Percentiles rank a stretch among this genome's conserved stretches.
Conservation (phyloP, 768 basidiomycete species). For the Sutorius australiensis region DNA sequence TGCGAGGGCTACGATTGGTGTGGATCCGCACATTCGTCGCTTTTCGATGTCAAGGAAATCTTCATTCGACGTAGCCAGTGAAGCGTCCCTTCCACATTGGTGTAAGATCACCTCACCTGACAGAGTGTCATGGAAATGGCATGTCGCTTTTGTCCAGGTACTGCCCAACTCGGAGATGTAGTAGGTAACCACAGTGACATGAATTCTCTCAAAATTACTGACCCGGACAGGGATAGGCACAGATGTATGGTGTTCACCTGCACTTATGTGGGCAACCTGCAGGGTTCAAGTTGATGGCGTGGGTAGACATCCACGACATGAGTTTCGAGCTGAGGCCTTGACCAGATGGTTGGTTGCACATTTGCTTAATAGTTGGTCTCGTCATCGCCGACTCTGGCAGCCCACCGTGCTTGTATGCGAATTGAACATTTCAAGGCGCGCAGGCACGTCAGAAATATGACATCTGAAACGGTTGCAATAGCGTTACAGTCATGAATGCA, state of each 20-base stretch:
- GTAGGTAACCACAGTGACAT: not conserved
- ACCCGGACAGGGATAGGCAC: not conserved
- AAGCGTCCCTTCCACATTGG: not conserved
- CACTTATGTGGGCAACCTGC: not conserved
- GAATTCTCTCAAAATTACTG: not conserved
- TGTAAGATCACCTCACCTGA: conserved; percentile 1
- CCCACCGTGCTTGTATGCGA: not conserved
- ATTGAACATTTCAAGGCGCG: not conserved
- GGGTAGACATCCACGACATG: conserved; percentile 5
- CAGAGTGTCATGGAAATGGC: not conserved
- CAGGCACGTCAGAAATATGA: no score
- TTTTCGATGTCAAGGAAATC: conserved; percentile 4
- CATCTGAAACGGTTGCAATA: not conserved
- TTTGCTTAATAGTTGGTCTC: not conserved
- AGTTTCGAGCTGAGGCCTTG: not conserved
- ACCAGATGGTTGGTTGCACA: not conserved
- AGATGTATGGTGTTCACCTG: not conserved
- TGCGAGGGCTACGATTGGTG: conserved; percentile 14
- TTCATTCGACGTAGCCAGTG: not conserved
- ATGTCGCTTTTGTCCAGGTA: conserved; percentile 4
- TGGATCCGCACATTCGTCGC: conserved; percentile 20
- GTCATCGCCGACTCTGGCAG: no score
- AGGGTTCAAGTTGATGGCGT: conserved; percentile 5
- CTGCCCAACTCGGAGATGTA: not conserved
- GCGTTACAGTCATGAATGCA: no score